A percentile compares a stretch with the other conserved stretches of the same genome.
phyloP scores from a whole-genome alignment of 1,139 yeast genomes.

The Saccharomyces pastorianus region DNA sequence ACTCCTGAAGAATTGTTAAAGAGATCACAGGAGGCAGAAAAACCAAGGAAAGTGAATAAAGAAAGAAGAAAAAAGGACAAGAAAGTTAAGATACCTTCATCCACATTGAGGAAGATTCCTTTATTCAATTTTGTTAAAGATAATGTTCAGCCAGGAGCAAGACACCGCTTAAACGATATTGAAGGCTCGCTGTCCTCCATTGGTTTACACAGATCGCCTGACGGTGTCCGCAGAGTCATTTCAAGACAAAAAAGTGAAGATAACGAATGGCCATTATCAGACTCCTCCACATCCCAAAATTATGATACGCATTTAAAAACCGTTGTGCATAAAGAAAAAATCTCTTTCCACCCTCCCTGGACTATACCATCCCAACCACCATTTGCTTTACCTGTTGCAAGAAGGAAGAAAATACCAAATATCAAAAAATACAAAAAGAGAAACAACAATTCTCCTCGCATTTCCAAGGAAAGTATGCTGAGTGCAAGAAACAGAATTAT shows the following conservation, averaged over 20 bases:
- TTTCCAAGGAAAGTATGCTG: conserved; percentile 3
- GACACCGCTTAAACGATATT: conserved; percentile 7
- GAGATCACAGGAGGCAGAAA: conserved; percentile 11
- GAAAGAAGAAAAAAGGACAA: conserved; percentile 18
- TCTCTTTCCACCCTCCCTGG: conserved; percentile 31
- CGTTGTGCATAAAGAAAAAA: conserved; percentile 27
- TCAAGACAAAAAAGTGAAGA: not conserved
- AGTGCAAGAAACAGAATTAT: conserved; percentile 14
- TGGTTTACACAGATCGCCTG: conserved; percentile 1
- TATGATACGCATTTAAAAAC: conserved; percentile 20
- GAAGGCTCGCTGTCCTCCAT: conserved; percentile 10
- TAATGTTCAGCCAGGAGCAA: conserved; percentile 1
- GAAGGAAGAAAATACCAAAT: conserved; percentile 18
- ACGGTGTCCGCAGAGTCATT: conserved; percentile 4
- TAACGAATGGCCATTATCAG: not conserved
- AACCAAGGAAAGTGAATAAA: conserved; percentile 15
- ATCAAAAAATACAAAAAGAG: conserved; percentile 5
- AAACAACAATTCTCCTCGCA: conserved; percentile 5
- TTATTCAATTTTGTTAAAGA: conserved; percentile 22
- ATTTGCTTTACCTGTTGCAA: conserved; percentile 26
- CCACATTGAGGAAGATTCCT: conserved; percentile 23
- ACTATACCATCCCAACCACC: conserved; percentile 27
- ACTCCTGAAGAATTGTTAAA: conserved; percentile 27
- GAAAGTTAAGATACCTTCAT: conserved; percentile 20
- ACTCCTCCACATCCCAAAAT: not conserved